Base-by-base conservation (phyloP, 1,139 yeast genomes). In the Sugiyamaella neomexicana region DNA sequence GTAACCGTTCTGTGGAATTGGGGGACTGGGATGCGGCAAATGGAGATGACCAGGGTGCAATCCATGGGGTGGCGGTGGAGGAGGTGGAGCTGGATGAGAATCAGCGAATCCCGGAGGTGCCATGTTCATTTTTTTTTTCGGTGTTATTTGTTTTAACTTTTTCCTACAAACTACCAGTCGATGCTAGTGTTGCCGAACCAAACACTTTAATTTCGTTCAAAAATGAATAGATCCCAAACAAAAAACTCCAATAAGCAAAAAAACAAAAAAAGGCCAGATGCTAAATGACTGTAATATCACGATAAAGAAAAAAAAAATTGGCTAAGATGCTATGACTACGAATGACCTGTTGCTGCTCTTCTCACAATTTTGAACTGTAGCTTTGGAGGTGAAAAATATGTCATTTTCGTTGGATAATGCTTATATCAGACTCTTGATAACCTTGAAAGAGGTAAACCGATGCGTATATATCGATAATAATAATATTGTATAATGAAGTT, bases 11-110 rank as follows among this genome's bases (percentile, higher is more conserved):
- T 46, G 50, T 31, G 52, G 46, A 29, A 40, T 17, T 23, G 46
- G 54, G 20, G 49, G 48, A 39, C n/a, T 31, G 10, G 49, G 54
- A 29, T 27, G 46, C 2, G 55, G 58, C 32, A 34, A 49, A 17
- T 46, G 55, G 8, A 46, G 54, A 15, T 52, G 54, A 7, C 20
- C 43, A 23, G 43, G 46, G 25, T 38, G 50, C n/a, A 16, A 42
- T 46, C 52, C 46, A 10, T 48, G 51, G 15, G 53, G 54, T 6
- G 53, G 54, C 23, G 53, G 55, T 3, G 55, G 58, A 38, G 47
- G 53, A 12, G 53, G 55, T 16, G 48, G 54, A n/a, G n/a, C n/a
- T 13, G 54, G 54, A 9, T 27, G 46, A 34, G 46, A 16, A 15
- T 42, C 42, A n/a, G 23, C 36, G 25, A 50, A 50, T 23, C 54